phyloP scores from a whole-genome alignment of 2,329 filamentous ascomycete genomes.

The Sclerotinia borealis region DNA sequence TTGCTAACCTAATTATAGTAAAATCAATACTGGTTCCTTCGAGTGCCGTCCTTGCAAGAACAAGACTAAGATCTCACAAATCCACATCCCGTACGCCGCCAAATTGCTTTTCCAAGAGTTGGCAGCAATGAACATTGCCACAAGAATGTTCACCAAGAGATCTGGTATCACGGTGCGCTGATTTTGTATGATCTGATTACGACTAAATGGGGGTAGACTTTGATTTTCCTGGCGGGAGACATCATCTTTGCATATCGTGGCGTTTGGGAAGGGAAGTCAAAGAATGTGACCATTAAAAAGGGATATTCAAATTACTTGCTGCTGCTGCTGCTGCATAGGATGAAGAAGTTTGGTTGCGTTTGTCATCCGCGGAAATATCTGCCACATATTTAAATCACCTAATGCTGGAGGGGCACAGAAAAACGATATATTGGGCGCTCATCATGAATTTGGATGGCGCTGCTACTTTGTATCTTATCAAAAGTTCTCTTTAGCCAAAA shows the following conservation, averaged over 20 bases:
- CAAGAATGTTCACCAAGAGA: constrained; percentile 89
- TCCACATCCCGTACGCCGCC: constrained; percentile 95
- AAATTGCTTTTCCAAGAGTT: constrained; percentile 98
- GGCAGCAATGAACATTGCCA: constrained; percentile 96
- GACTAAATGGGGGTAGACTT: constrained; percentile 4
- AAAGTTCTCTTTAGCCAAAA: constrained; percentile 3
- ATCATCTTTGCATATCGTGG: constrained; percentile 28
- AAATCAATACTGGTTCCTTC: constrained; percentile 91
- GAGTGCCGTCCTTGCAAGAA: constrained; percentile 98
- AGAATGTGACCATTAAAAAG: constrained; percentile 18
- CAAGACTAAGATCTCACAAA: constrained; percentile 96
- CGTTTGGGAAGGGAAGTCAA: constrained; percentile 28
- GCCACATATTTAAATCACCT: background rate
- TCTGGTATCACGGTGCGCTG: constrained; percentile 68
- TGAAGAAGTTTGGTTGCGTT: constrained; percentile 6
- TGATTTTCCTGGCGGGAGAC: constrained; percentile 10
- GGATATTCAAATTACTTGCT: constrained; percentile 15
- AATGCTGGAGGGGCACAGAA: constrained; percentile 1
- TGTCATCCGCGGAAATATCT: background rate
- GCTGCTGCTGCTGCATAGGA: too few species aligned
- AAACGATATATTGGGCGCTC: constrained; percentile 2
- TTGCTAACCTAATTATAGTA: constrained; percentile 45
- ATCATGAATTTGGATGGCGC: constrained; percentile 4
- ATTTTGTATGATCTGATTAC: constrained; percentile 21
- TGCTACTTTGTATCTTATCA: constrained; percentile 9